Base-by-base conservation (phyloP, 2,329 filamentous ascomycete genomes). In the Penicillium carneum region DNA sequence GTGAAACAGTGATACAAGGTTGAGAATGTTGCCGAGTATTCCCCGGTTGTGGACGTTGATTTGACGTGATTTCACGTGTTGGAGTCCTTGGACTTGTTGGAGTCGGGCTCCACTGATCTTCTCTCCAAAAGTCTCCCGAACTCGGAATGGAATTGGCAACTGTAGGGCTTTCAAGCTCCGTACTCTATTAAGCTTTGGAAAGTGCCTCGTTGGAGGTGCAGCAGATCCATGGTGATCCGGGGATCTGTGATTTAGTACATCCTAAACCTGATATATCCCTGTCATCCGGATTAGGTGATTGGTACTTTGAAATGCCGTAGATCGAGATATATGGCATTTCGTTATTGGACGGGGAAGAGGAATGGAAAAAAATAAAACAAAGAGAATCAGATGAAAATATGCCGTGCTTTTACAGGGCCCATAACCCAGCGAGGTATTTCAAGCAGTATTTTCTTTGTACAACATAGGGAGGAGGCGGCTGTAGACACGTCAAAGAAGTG, bases 201-300 rank as follows among this genome's bases (percentile, higher is more conserved):
- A 36, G 33, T 31, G 3, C 31, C 26, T 29, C 23, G 16, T 48
- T 31, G 31, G 39, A 63, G 61, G 42, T 42, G 18, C 18, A 45
- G 42, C 1, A 49, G 66, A 67, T 58, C 66, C 59, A 64, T 31
- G 66, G 45, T 57, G 61, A 69, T 68, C 67, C 41, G 64, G 62
- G 65, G 43, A 46, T 46, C 9, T 14, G 31, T 31, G 23, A 26
- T 26, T 26, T 26, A 26, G 23, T 26, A 26, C 23, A 26, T 26
- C 5, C 4, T 26, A 26, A 26, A 26, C 23, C 5, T 26, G 43
- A 46, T 46, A 16, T 14, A 46, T 31, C 43, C 5, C 5, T 46
- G 20, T 29, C 14, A 7, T 14, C 18, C 18, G 39, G 20, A 42
- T 12, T 12, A 20, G 10, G 39, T 39, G 34, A 31, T 9, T 31